Conservation (phyloP, 805 yeast species). For the Kregervanrija fluxuum region DNA sequence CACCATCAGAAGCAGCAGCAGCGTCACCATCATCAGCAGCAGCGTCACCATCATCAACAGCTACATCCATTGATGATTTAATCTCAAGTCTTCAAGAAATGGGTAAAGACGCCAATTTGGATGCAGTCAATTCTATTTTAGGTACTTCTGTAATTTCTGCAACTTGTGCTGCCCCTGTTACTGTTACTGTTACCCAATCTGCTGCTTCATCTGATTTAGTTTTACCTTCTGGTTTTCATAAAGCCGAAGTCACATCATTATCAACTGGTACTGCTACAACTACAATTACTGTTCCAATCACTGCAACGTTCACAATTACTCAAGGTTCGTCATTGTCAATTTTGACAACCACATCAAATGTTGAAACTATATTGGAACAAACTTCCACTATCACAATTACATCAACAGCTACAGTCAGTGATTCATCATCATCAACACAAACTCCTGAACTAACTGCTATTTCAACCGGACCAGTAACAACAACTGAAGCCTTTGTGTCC, state of each 20-base stretch:
- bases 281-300: slow-evolving; percentile 24
- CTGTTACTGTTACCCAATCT: slow-evolving; percentile 25
- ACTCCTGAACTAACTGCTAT: slow-evolving; percentile 8
- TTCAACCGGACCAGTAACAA: slow-evolving; percentile 1
- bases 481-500: neutral
- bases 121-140: slow-evolving; percentile 5
- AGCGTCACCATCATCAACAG: slow-evolving; percentile 6
- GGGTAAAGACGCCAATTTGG: slow-evolving; percentile 5
- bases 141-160: slow-evolving; percentile 1
- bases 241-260: slow-evolving; percentile 4
- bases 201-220: slow-evolving; percentile 3
- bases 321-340: slow-evolving; percentile 23
- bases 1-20: no score
- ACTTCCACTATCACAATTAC: slow-evolving; percentile 8
- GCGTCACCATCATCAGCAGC: slow-evolving; percentile 3
- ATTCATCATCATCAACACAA: slow-evolving; percentile 6
- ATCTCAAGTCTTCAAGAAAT: neutral
- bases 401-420: slow-evolving; percentile 10
- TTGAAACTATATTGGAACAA: slow-evolving; percentile 19
- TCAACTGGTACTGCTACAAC: slow-evolving; percentile 12
- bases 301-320: slow-evolving; percentile 26
- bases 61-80: slow-evolving; percentile 1
- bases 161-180: slow-evolving; percentile 11
- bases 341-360: slow-evolving; percentile 23
- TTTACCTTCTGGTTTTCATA: slow-evolving; percentile 2